Evolutionary conservation across 1,284 basidiomycete genomes (phyloP), one percentile per base, ranked within the genome.

Genomic region (Amylostereum areolatum): DNA sequence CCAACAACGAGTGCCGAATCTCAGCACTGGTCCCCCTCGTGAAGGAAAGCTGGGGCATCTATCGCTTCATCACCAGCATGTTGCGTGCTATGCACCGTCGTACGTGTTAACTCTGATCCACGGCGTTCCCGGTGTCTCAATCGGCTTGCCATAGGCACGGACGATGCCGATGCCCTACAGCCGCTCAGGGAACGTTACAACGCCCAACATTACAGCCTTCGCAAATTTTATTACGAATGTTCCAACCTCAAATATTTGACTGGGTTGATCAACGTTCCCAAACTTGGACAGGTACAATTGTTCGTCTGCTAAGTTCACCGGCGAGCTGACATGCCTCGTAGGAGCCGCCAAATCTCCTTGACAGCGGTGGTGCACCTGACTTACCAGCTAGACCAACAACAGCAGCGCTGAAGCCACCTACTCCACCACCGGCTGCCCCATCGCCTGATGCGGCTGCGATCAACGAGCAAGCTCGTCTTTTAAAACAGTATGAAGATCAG

Each of bases 191-290:
- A 89, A 61, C 83, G 94, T 43, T 97, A 88, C 70, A 85, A 81
- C 57, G 77, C 87, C 33, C 94, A 97, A 61, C 94, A 97, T 62
- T 85, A 92, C 62, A 86, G 83, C 57, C 77, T 97, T 6, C 85
- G 94, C 55, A 92, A 94, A 65, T 97, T 96, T 72, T 97, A 97
- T 72, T 97, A 97, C 65, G 94, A 97, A 65, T 97, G 94, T 64
- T 95, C 92, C 12, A 97, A 97, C 68, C 79, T 97, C 57, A 97
- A 96, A 66, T 97, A 96, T 66, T 73, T 97, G 45, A 97, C 94
- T 11, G 91, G 92, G 40, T 76, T 97, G 24, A 96, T 97, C 64
- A 97, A 97, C 64, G 93, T 97, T 1, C 94, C 94, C 18, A 97
- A 97, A 66, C 79, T 97, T 25, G 94, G 92, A 37, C 86, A 92